Evolutionary conservation across 2,329 filamentous ascomycete genomes (phyloP), one percentile per base, ranked within the genome.

Genomic region (Claviceps monticola): DNA sequence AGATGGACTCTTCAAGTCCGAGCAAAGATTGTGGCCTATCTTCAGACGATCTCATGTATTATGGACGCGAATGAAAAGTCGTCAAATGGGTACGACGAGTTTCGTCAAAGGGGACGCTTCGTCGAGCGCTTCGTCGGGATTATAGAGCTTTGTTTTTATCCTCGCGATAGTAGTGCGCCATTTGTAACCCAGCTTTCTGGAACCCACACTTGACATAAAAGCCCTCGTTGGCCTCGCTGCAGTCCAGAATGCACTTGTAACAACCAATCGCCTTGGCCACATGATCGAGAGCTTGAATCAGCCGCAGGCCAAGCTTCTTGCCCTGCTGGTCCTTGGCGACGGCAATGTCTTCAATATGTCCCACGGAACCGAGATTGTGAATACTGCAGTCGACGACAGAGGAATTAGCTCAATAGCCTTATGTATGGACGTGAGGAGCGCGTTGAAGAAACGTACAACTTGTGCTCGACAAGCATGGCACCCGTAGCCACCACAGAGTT

Each of bases 181-280:
- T 97, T 71, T 98, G 88, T 52, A 96, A 72, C 16, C 93, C 93
- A 29, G 89, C 91, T 56, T 88, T 76, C 70, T 88, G 85, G 70
- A 95, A 97, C 53, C 91, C 91, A 70, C 93, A 97, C 77, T 97
- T 97, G 68, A 95, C 78, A 68, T 98, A 98, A 74, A 98, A 97
- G 21, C 90, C 91, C 69, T 95, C 89, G 67, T 97, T 98, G 60
- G 85, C 81, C 69, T 96, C 91, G 58, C 86, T 94, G 74, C 93
- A 98, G 69, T 97, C 91, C 57, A 97, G 79, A 60, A 98, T 97
- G 58, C 83, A 89, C 84, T 93, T 97, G 71, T 97, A 97, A 71
- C 91, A 97, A 51, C 91, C 93, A 53, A 93, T 83, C 65, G 88
- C 80, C 65, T 88, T 82, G 51, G 90, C 89, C 54, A 97, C 83